Percentiles rank a stretch among this genome's conserved stretches.
These are phyloP conservation scores for Wickerhamiella hasegawae DNA, from an alignment of 805 yeast genomes.

Conservation along the genomic window DNA sequence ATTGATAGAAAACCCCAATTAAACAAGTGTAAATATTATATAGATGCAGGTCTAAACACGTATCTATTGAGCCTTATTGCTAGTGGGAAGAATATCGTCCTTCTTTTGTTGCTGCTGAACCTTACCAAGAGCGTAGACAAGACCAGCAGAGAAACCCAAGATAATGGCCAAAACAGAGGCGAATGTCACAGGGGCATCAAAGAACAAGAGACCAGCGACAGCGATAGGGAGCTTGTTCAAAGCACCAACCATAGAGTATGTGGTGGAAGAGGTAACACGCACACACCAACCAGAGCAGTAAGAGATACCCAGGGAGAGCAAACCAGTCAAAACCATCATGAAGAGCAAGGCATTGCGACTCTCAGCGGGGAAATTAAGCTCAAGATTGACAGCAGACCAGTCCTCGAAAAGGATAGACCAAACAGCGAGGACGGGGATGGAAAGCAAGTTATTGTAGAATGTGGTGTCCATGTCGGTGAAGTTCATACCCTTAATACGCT, in stretches of 20 bases:
- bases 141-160: constrained; percentile 88
- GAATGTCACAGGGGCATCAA: constrained; percentile 89
- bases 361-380: constrained; percentile 60
- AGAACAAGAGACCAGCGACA: constrained; percentile 82
- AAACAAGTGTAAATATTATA: no score
- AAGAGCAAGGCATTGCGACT: constrained; percentile 51
- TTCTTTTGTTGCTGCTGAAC: constrained; percentile 55
- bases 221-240: constrained; percentile 97
- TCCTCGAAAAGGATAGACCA: constrained; percentile 73
- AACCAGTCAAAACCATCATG: constrained; percentile 84
- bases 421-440: constrained; percentile 73
- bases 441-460: constrained; percentile 91
- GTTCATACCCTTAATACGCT: constrained; percentile 91
- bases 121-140: constrained; percentile 91
- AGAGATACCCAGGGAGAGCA: constrained; percentile 90
- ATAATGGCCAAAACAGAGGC: constrained; percentile 80
- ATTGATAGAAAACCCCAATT: no score
- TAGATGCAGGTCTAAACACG: no score
- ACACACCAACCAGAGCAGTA: constrained; percentile 99
- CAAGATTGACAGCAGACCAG: constrained; percentile 75
- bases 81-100: constrained; percentile 14
- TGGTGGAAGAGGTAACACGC: constrained; percentile 95
- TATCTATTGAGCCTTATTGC: neutral
- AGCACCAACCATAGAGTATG: constrained; percentile 99
- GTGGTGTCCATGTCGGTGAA: constrained; percentile 88